A percentile compares a stretch with the other conserved stretches of the same genome.
phyloP scores from a whole-genome alignment of 2,329 filamentous ascomycete genomes.

The Simplicillium sp. region DNA sequence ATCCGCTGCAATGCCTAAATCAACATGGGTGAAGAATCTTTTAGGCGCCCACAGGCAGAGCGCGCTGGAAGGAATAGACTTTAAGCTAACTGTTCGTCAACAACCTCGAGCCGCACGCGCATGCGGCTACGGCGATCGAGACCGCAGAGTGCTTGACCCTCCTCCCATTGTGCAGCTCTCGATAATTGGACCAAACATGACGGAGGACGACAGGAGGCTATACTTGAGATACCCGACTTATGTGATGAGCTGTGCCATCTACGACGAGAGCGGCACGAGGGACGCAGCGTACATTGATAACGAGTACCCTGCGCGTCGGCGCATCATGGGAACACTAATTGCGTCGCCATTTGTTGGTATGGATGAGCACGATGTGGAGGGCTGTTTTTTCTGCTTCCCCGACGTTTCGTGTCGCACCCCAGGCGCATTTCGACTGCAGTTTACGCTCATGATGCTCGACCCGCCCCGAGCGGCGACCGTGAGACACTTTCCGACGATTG shows the following conservation, averaged over 20 bases:
- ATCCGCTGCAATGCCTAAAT: neutral
- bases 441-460: constrained; percentile 64
- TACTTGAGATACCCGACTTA: constrained; percentile 53
- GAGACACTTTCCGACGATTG: constrained; percentile 38
- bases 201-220: constrained; percentile 41
- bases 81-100: constrained; percentile 50
- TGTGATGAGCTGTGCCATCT: constrained; percentile 69
- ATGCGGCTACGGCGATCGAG: constrained; percentile 75
- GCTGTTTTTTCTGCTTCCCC: constrained; percentile 80
- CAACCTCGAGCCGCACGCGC: constrained; percentile 70
- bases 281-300: constrained; percentile 65
- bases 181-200: constrained; percentile 47
- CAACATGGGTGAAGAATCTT: constrained; percentile 15
- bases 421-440: constrained; percentile 65
- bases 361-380: constrained; percentile 63
- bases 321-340: constrained; percentile 72
- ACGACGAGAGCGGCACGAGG: constrained; percentile 55
- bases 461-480: constrained; percentile 39
- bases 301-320: constrained; percentile 61
- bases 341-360: constrained; percentile 67
- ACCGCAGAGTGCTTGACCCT: constrained; percentile 73
- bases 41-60: constrained; percentile 11
- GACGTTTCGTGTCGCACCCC: constrained; percentile 73
- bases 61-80: constrained; percentile 14
- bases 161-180: constrained; percentile 71